Percentiles rank a stretch among this genome's conserved stretches.
Conservation (phyloP, 345 rosid species). For the Eucalyptus tenuipes region DNA sequence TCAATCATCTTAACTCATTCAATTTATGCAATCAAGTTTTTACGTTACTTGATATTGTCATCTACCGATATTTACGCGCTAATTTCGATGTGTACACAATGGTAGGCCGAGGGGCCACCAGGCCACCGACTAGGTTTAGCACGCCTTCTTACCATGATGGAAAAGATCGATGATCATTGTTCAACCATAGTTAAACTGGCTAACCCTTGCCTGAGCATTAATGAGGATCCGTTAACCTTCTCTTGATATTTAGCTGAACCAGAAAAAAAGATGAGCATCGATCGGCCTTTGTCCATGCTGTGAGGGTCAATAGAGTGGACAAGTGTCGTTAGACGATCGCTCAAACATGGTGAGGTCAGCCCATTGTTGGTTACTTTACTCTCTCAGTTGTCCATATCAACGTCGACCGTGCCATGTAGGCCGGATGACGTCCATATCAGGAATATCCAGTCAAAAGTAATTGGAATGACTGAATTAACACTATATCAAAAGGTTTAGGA, state of each 20-base stretch:
- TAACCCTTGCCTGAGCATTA: no score
- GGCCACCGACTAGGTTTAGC: not conserved
- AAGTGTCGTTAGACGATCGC: not conserved
- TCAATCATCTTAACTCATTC: not conserved
- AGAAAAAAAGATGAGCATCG: not conserved
- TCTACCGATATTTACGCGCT: not conserved
- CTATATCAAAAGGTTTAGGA: fast-evolving
- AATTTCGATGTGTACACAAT: not conserved
- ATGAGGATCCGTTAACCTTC: not conserved
- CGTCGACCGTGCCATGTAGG: fast-evolving
- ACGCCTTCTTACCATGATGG: not conserved
- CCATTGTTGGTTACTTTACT: not conserved
- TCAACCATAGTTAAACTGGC: no score
- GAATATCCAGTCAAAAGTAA: no score
- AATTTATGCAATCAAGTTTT: not conserved
- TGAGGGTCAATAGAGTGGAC: not conserved
- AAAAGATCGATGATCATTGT: not conserved
- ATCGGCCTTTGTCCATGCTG: not conserved
- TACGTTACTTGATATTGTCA: no score
- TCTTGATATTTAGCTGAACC: not conserved
- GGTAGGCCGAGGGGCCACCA: no score
- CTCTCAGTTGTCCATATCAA: no score
- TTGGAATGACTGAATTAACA: fast-evolving
- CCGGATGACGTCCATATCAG: fast-evolving
- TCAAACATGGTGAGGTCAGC: not conserved